phyloP scores from a whole-genome alignment of 805 yeast genomes.

The Ogataea ganodermae region DNA sequence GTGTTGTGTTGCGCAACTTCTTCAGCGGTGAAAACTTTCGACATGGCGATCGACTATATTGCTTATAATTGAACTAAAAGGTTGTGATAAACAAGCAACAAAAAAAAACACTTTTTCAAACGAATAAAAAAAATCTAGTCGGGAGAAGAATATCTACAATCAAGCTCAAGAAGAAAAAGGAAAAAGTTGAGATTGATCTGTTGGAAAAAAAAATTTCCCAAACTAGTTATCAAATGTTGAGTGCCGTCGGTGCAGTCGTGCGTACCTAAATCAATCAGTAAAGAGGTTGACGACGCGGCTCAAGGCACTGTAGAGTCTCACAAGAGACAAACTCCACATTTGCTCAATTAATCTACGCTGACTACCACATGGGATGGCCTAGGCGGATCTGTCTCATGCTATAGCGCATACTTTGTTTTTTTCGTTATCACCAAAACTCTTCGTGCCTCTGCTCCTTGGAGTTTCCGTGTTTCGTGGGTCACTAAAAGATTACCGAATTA shows the following conservation, averaged over 20 bases:
- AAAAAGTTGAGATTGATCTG: conserved; percentile 3
- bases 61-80: background rate
- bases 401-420: background rate
- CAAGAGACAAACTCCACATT: too few relatives aligned
- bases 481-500: conserved; percentile 5
- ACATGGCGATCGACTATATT: conserved; percentile 34
- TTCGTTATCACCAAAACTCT: background rate
- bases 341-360: too few relatives aligned
- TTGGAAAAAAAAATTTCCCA: conserved; percentile 5
- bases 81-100: background rate
- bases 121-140: conserved; percentile 1
- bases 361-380: too few relatives aligned
- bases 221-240: background rate
- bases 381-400: too few relatives aligned
- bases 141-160: conserved; percentile 1
- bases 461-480: background rate
- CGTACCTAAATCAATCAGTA: background rate
- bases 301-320: too few relatives aligned
- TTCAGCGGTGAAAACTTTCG: conserved; percentile 58
- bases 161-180: conserved; percentile 3
- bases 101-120: background rate
- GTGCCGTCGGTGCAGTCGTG: background rate
- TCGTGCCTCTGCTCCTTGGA: background rate
- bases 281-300: too few relatives aligned
- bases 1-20: conserved; percentile 73